These are phyloP conservation scores for Rhizopus delemar DNA, from an alignment of 371 early-diverging fungal genomes.

Conservation along the genomic window DNA sequence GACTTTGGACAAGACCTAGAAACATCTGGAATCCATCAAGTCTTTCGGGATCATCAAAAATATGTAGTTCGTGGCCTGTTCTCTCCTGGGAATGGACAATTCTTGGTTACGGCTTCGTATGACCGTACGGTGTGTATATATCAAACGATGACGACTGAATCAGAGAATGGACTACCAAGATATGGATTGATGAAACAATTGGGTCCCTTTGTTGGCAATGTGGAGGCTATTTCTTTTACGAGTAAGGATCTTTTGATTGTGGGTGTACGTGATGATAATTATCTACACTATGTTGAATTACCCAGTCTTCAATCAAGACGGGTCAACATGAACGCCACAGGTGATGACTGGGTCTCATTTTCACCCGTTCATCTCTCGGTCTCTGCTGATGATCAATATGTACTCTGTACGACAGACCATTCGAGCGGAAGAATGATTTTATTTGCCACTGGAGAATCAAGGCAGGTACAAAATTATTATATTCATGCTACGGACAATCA, in stretches of 20 bases:
- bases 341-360: constrained; percentile 83
- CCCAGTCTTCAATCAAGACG: constrained; percentile 32
- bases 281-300: constrained; percentile 68
- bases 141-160: constrained; percentile 9
- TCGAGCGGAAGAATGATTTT: constrained; percentile 71
- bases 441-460: constrained; percentile 48
- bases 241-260: constrained; percentile 49
- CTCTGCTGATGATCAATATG: constrained; percentile 56
- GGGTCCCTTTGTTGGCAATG: constrained; percentile 56
- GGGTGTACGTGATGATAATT: constrained; percentile 72
- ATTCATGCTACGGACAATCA: constrained; percentile 59
- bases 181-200: constrained; percentile 34
- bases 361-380: constrained; percentile 69
- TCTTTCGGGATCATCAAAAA: constrained; percentile 68
- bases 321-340: constrained; percentile 75
- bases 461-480: constrained; percentile 67
- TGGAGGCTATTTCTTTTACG: constrained; percentile 63
- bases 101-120: constrained; percentile 68
- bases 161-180: constrained; percentile 3
- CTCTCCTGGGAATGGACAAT: constrained; percentile 54
- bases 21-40: constrained; percentile 40
- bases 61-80: constrained; percentile 70
- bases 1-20: constrained; percentile 26
- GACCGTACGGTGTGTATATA: constrained; percentile 72
- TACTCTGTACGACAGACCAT: constrained; percentile 74